These are phyloP conservation scores for Hymenoscyphus repandus DNA, from an alignment of 2,329 filamentous ascomycete genomes.

Conservation along the genomic window DNA sequence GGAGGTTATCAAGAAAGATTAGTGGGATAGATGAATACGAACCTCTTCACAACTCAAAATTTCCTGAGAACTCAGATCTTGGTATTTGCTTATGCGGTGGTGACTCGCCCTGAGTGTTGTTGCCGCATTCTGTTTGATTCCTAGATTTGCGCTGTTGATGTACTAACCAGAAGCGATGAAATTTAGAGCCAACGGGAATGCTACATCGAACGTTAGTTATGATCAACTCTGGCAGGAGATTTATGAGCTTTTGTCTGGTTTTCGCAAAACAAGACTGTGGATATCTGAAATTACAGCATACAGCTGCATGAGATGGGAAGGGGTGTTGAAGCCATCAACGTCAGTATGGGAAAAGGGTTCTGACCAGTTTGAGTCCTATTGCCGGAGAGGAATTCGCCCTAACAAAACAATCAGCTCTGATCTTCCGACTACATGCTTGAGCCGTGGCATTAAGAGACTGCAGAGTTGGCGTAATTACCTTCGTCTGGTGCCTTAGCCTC, in stretches of 20 bases:
- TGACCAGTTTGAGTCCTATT: constrained; percentile 83
- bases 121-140: constrained; percentile 57
- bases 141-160: constrained; percentile 25
- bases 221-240: background rate
- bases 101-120: constrained; percentile 34
- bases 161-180: constrained; percentile 91
- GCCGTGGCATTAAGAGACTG: background rate
- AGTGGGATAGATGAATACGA: constrained; percentile 31
- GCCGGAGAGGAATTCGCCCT: constrained; percentile 64
- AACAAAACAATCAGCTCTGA: constrained; percentile 6
- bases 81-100: constrained; percentile 19
- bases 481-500: constrained; percentile 42
- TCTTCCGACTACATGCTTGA: background rate
- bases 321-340: background rate
- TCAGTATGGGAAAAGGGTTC: constrained; percentile 26
- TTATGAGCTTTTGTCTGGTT: background rate
- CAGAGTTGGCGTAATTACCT: constrained; percentile 18
- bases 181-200: constrained; percentile 76
- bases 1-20: constrained; percentile 14
- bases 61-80: constrained; percentile 14
- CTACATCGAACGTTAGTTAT: constrained; percentile 38
- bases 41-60: constrained; percentile 32
- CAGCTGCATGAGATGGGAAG: too few relatives aligned
- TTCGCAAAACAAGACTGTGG: too few relatives aligned
- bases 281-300: too few relatives aligned